Evolutionary conservation across 148 eudicot genomes (phyloP).

Genomic region (Cornus kousa): DNA sequence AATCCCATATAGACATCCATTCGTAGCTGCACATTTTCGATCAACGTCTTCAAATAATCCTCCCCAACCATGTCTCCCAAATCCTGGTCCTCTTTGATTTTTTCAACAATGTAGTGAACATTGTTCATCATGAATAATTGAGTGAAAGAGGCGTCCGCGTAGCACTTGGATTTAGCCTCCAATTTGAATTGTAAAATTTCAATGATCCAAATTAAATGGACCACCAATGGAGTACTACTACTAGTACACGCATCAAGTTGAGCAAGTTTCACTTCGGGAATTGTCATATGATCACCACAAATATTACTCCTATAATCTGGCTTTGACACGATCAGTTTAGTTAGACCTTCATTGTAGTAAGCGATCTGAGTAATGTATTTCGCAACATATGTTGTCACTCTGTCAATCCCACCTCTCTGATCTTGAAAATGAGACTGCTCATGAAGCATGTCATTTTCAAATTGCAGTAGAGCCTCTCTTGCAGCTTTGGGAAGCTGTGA

Average conservation of each 20-base stretch:
- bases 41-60: conserved; percentile 57
- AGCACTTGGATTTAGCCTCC: conserved; percentile 63
- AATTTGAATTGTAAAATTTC: conserved; percentile 39
- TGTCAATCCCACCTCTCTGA: conserved; percentile 89
- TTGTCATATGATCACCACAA: conserved; percentile 38
- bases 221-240: conserved; percentile 50
- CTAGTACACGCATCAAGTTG: conserved; percentile 48
- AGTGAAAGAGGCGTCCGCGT: conserved; percentile 56
- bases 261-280: conserved; percentile 62
- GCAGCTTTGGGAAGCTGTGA: conserved; percentile 82
- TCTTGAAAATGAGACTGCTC: conserved; percentile 78
- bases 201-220: conserved; percentile 66
- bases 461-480: conserved; percentile 73
- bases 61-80: conserved; percentile 74
- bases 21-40: conserved; percentile 52
- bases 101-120: no score
- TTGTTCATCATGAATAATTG: conserved; percentile 64
- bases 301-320: conserved; percentile 51
- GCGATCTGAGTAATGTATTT: conserved; percentile 76
- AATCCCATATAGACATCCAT: conserved; percentile 33
- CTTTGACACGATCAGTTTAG: conserved; percentile 68
- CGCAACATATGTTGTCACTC: conserved; percentile 93
- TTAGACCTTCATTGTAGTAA: conserved; percentile 45
- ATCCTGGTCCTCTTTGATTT: conserved; percentile 39
- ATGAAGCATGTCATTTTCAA: conserved; percentile 75